Evolutionary conservation across 129 eudicot species (phyloP), one percentile per base, ranked within the genome.

Genomic region (Arctium lappa): DNA sequence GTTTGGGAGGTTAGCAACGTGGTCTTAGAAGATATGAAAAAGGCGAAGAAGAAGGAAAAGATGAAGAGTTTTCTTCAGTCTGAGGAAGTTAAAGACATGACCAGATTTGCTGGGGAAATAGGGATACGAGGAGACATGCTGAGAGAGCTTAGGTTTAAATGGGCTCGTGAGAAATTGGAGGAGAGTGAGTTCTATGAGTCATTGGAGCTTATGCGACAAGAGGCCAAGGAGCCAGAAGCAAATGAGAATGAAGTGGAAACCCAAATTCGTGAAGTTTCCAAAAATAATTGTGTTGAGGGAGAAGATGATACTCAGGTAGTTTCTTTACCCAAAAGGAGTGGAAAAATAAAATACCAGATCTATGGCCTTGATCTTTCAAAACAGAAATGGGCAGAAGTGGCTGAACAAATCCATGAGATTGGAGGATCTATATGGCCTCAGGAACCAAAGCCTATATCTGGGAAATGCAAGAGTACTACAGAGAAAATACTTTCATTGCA

Each of bases 141-240:
- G 72, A 90, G 97, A 56, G 99, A 96, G 82, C 88, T 91, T 73
- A 81, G 97, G 88, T 96, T 96, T 77, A 96, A 96, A 30, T 96
- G 99, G 99, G 99, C 99, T 37, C 90, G 97, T 3, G 95, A 96
- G 88, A 88, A 90, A 34, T 83, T 96, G 90, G 98, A 91, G 87
- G 92, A 93, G 32, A 85, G 86, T 71, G 97, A 93, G 76, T 93
- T 90, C 66, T 91, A 93, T 81, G 85, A 91, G 85, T 53, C 70
- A 2, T 77, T 91, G 88, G 91, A 88, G 81, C 83, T 69, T 53
- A 33, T 84, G 8, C 33, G 80, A n/a, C 42, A 84, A 80, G 91
- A 86, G 53, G 63, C 79, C 1, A 78, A 39, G 71, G 76, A 76
- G 66, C 86, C 74, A 53, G 85, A 74, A 32, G 69, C 68, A 1